Evolutionary conservation across 2,329 filamentous ascomycete species (phyloP), one percentile per base, ranked within the genome.

Genomic region (Aspergillus phoenicis): DNA sequence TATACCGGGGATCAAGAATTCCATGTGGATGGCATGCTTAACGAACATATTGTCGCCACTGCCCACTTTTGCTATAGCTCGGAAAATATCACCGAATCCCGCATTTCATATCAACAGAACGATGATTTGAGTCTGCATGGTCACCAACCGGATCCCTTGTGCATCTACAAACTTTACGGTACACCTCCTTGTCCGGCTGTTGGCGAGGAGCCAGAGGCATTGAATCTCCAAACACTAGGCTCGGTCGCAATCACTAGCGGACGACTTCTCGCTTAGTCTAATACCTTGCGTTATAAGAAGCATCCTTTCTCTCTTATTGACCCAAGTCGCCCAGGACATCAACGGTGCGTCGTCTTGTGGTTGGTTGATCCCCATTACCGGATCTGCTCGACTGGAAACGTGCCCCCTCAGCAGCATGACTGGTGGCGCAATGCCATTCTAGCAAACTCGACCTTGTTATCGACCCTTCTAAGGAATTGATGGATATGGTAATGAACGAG

Each of bases 291-390:
- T 17, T 58, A 47, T 57, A 57, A 49, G 20, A 56, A 60, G 39
- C 58, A 53, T 15, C 57, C 60, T 6, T 56, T 66, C 10, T 47
- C 61, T n/a, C n/a, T n/a, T n/a, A n/a, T 58, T 4, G 58, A 63
- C 28, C 59, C 59, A 15, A 61, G 13, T 43, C 57, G 56, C 28
- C 49, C 58, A 17, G 58, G 64, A 20, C 58, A 52, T 49, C 52
- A 43, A 36, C 58, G 33, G n/a, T 62, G 56, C 8, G 47, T 64
- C 47, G 60, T 61, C 22, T 10, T 63, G 52, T 63, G 17, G 33
- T 61, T 63, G 13, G 63, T 64, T 28, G 63, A 64, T 20, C 63
- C 61, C 8, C 52, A 30, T 54, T 64, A 61, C 49, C 63, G 63
- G 20, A 56, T 64, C 36, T 59, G 58, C 49, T 64, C 58, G 1